Base-by-base conservation (phyloP, 2,329 filamentous ascomycete genomes). In the Trichoderma guizhouense region DNA sequence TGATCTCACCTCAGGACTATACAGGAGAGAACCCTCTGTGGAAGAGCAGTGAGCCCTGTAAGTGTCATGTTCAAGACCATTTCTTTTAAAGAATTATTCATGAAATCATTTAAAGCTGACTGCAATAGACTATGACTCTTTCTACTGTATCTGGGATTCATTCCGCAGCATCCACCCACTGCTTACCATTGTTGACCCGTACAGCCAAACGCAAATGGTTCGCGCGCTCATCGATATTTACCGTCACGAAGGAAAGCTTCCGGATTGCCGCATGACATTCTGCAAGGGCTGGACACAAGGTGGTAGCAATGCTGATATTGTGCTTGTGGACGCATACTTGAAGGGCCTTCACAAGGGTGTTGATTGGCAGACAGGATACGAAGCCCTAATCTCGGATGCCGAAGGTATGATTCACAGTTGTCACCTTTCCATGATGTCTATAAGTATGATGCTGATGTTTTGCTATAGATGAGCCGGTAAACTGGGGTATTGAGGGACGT, bases 231-330 rank as follows among this genome's bases (percentile, higher is more conserved):
- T 95, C 3, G 92, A 94, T 74, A 92, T 91, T 9, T 95, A 93
- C 78, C 84, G 86, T 14, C 86, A 91, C 76, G 88, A 90, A 7
- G 89, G 89, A 7, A 92, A 87, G 75, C 82, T 95, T 1, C 92
- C 92, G 0, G 92, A 94, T 79, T 94, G 92, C 78, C 86, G 92
- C 34, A 94, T 94, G 92, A 89, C 87, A 2, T 86, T 94, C 15
- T 92, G 88, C 80, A 93, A 93, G 77, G 92, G 92, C 0, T 93
- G 86, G 78, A 92, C 91, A 0, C 92, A 94, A 79, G 92, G 92
- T 11, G 92, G 92, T 0, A 93, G 90, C 0, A 94, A 94, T 74
- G 91, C 91, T 2, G 92, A 94, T 75, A 85, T 92, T 8, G 87
- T 94, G 3, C 83, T 94, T 8, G 88, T 86, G 1, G 92, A 94